Evolutionary conservation across 352 stramenopile genomes (phyloP), one percentile per base, ranked within the genome.

Genomic region (Globisporangium nodosum): DNA sequence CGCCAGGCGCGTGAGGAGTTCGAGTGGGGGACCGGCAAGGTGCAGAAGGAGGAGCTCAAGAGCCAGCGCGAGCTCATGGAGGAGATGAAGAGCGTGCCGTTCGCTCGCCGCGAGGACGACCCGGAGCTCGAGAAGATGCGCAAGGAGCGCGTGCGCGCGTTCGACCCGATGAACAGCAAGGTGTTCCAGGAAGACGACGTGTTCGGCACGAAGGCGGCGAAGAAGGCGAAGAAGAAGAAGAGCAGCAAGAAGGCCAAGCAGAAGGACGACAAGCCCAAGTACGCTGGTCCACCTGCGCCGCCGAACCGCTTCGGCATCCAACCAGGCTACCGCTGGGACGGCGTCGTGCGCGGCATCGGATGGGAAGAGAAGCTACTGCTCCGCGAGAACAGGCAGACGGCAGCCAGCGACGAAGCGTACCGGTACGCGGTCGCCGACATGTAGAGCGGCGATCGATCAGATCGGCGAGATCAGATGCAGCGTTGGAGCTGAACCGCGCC

Each of bases 321-420:
- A 30, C 96, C 97, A 27, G 97, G 97, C 21, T 99, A 99, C 74
- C 86, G 96, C n/a, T 99, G 97, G 97, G 96, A 99, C 71, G 97
- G 96, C 33, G 87, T 98, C 49, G 96, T 99, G 64, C 84, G 96
- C 16, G 90, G 96, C 31, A 99, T 97, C 57, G 94, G 90, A 27
- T 99, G 97, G 81, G 97, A 99, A 61, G 88, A 97, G 55, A 96
- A 93, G 68, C 71, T 98, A 0, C 75, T 98, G 67, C 76, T 89
- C 58, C 74, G 74, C n/a, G 69, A 84, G 60, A 94, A 92, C 61
- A 71, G 71, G 1, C 74, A 76, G 37, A 63, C 73, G 37, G 85
- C 85, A 5, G 56, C 67, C 1, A 85, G 68, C 51, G 82, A 90
- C 58, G 82, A 94, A 54, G 76, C 81, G 33, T 94, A 94, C 70